Base-by-base conservation (phyloP, 2,329 filamentous ascomycete genomes). In the Bipolaris cookei region DNA sequence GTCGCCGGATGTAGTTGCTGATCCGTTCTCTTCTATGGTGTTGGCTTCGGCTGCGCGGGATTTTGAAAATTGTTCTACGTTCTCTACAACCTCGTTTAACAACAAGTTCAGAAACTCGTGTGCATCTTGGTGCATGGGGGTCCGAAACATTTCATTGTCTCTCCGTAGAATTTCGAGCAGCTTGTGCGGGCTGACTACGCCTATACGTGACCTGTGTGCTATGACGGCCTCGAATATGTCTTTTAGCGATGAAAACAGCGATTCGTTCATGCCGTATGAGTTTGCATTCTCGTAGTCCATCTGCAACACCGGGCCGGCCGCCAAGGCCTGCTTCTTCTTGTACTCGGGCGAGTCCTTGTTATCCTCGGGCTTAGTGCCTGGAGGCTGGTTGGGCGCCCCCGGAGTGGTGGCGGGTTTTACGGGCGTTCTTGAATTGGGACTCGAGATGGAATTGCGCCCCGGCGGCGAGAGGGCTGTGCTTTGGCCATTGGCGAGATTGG, bases 41-140 rank as follows among this genome's bases (percentile, higher is more conserved):
- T 64, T 62, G 18, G 68, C 63, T 67, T 74, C 69, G 65, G 64
- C 77, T 25, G 83, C 78, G 45, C 88, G 79, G 55, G 86, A 84
- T 69, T 86, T 88, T 23, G 92, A 90, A 68, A 93, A 91, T n/a
- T 87, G 84, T 78, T 99, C 95, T 23, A 99, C 92, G 70, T 94
- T 96, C 45, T 92, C 86, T 50, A 99, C 94, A 32, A 99, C 91
- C 73, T 97, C 90, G 76, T 99, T 99, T n/a, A 99, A 82, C 2
- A 99, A 84, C 30, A 98, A 81, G 58, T 96, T 96, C 67, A 98
- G 86, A 66, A 99, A 99, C 73, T 99, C 95, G 76, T 99, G 95
- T 1, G 95, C 95, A 74, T 99, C 95, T 75, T 99, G 95, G 76
- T 99, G 95, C 91, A 97, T 97, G 3, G 93, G 91, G 37, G 92